Percentiles rank a stretch among this genome's conserved stretches.
Evolutionary conservation across 108 stramenopile genomes (phyloP).

Genomic region (Skeletonema grethae): DNA sequence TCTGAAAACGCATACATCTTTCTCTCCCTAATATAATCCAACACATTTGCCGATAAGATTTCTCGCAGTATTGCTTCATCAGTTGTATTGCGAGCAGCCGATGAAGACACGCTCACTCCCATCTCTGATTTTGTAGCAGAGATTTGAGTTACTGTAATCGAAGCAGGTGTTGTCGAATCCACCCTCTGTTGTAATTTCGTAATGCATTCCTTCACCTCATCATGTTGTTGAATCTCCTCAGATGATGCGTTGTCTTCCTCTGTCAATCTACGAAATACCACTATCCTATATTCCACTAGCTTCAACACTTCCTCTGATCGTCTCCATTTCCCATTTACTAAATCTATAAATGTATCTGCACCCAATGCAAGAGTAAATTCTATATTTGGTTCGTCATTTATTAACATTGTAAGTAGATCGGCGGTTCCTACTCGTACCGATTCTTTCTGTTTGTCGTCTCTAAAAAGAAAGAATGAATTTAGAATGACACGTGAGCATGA

Average conservation of each 20-base stretch:
- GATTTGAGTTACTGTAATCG: slow-evolving; percentile 45
- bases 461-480: not conserved
- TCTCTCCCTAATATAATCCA: slow-evolving; percentile 65
- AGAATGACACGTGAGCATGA: not conserved
- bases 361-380: slow-evolving; percentile 76
- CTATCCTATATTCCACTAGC: slow-evolving; percentile 66
- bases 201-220: slow-evolving; percentile 13
- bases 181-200: slow-evolving; percentile 17
- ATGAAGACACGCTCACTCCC: slow-evolving; percentile 53
- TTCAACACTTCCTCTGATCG: slow-evolving; percentile 63
- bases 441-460: slow-evolving; percentile 12
- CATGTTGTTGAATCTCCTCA: slow-evolving; percentile 9
- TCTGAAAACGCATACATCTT: slow-evolving; percentile 65
- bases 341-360: slow-evolving; percentile 81
- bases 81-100: slow-evolving; percentile 44
- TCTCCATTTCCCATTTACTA: slow-evolving; percentile 80
- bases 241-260: not conserved
- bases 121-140: slow-evolving; percentile 28
- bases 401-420: slow-evolving; percentile 74
- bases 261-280: slow-evolving; percentile 63
- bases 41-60: slow-evolving; percentile 45
- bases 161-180: slow-evolving; percentile 17
- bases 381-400: slow-evolving; percentile 46
- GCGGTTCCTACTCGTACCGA: slow-evolving; percentile 72
- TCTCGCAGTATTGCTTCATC: slow-evolving; percentile 38